Evolutionary conservation across 2,329 filamentous ascomycete species (phyloP).

Genomic region (Phialophora verrucosa): DNA sequence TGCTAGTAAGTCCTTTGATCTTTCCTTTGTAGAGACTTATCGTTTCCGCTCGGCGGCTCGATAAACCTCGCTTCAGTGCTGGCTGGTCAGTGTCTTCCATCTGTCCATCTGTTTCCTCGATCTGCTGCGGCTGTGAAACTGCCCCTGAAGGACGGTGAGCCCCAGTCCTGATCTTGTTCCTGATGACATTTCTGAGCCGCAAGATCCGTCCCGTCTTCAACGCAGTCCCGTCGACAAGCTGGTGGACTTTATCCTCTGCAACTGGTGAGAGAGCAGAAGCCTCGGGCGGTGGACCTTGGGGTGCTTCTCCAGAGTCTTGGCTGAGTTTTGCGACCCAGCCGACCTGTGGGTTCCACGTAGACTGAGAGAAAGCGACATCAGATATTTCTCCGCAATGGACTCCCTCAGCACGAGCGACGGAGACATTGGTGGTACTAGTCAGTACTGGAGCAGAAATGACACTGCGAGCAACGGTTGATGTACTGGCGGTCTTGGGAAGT

Average conservation of each 20-base stretch:
- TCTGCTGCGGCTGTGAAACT: background rate
- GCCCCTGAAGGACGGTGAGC: background rate
- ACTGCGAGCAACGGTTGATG: slow-evolving; percentile 37
- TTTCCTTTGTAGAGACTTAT: slow-evolving; percentile 33
- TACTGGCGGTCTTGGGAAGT: slow-evolving; percentile 33
- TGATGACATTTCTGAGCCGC: slow-evolving; percentile 22
- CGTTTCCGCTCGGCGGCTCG: slow-evolving; percentile 25
- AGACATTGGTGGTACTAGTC: slow-evolving; percentile 39
- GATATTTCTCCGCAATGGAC: slow-evolving; percentile 36
- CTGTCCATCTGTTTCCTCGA: background rate
- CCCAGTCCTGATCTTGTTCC: slow-evolving; percentile 14
- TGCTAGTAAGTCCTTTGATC: slow-evolving; percentile 28
- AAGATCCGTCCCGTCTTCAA: slow-evolving; percentile 23
- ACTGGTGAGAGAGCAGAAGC: background rate
- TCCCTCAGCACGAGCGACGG: slow-evolving; percentile 37
- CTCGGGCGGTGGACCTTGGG: background rate
- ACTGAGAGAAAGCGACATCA: slow-evolving; percentile 24
- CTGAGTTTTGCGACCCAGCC: slow-evolving; percentile 20
- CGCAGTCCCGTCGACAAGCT: background rate
- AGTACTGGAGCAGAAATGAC: slow-evolving; percentile 39
- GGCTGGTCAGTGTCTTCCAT: background rate
- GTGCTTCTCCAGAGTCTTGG: background rate
- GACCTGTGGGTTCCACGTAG: slow-evolving; percentile 26
- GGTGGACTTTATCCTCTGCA: background rate
- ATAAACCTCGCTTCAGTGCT: slow-evolving; percentile 8